Evolutionary conservation across 2,329 filamentous ascomycete species (phyloP), one percentile per base, ranked within the genome.

Genomic region (Epichloe gansuensis): DNA sequence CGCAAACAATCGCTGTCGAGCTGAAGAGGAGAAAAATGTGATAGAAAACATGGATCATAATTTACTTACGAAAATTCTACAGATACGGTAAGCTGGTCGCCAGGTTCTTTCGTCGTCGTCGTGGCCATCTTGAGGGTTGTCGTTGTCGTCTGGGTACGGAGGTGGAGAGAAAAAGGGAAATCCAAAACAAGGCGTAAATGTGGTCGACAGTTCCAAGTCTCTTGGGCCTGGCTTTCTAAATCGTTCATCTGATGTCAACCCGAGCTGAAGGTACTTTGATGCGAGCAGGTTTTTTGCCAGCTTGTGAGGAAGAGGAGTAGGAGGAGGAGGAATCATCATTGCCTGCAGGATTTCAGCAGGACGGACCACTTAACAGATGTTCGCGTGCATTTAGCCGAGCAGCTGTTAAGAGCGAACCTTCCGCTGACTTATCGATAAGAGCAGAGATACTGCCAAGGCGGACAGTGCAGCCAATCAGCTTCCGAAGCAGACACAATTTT

Each of bases 1-100:
- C 46, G 23, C 21, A 13, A 23, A 44, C 8, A 12, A 11, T 31
- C 35, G 43, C 11, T 46, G 39, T 47, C 48, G 21, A 25, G 38
- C 43, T 40, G 38, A 43, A 47, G 12, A 43, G 4, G 12, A 44
- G 21, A n/a, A 43, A 35, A 35, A 34, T 31, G 13, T 40, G 35
- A 51, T 17, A 43, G 43, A 49, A 47, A 47, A 5, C 21, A 7
- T 8, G 34, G 2, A 13, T 21, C 45, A 40, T 9, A 9, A 9
- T 5, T 6, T 38, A 68, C 72, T 64, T 64, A 74, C 72, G 71
- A 75, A 62, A 93, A 91, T 66, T 93, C 87, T 31, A 93, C 80
- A 5, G 77, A 78, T 57, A 91, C 75, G 23, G 75, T 65, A 48
- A 87, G 69, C 9, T 65, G 66, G 36, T 65, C 58, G 50, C 42